Percentiles rank a stretch among this genome's conserved stretches.
Conservation (phyloP, 331 rosid genomes). For the Dryas integrifolia region DNA sequence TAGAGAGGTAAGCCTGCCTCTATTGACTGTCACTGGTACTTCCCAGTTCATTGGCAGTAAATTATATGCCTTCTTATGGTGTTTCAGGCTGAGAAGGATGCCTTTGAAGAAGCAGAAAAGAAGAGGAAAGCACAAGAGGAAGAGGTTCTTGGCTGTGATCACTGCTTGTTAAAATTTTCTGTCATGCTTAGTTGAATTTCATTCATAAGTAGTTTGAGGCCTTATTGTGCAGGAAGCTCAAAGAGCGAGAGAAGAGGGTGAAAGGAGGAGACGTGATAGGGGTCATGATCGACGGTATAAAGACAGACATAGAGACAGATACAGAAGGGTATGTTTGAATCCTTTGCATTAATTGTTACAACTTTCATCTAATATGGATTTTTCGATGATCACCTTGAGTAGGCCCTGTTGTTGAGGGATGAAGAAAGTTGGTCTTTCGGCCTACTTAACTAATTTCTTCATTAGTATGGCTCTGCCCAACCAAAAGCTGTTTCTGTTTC, state of each 20-base stretch:
- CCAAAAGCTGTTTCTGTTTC: too few species aligned
- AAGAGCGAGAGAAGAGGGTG: constrained; percentile 94
- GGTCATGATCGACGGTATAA: constrained; percentile 61
- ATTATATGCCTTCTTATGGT: constrained; percentile 14
- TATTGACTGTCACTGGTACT: constrained; percentile 8
- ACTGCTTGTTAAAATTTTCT: constrained; percentile 1
- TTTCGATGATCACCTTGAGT: not conserved
- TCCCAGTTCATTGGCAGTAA: constrained; percentile 8
- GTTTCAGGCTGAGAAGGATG: constrained; percentile 70
- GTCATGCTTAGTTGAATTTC: constrained; percentile 8
- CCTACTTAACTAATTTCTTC: too few species aligned
- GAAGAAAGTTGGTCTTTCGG: too few species aligned
- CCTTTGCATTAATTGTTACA: not conserved
- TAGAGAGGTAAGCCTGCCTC: constrained; percentile 56
- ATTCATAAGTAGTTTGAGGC: constrained; percentile 20
- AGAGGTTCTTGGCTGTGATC: constrained; percentile 45
- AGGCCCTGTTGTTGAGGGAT: too few species aligned
- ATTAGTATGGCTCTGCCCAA: too few species aligned
- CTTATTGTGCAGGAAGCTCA: constrained; percentile 71
- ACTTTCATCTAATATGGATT: not conserved
- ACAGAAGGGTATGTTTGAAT: constrained; percentile 55
- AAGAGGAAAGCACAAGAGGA: constrained; percentile 70
- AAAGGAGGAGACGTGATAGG: constrained; percentile 68
- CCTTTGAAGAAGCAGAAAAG: constrained; percentile 85
- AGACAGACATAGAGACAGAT: constrained; percentile 69